Conservation (phyloP, 2,329 filamentous ascomycete genomes). For the Aspergillus sp. region DNA sequence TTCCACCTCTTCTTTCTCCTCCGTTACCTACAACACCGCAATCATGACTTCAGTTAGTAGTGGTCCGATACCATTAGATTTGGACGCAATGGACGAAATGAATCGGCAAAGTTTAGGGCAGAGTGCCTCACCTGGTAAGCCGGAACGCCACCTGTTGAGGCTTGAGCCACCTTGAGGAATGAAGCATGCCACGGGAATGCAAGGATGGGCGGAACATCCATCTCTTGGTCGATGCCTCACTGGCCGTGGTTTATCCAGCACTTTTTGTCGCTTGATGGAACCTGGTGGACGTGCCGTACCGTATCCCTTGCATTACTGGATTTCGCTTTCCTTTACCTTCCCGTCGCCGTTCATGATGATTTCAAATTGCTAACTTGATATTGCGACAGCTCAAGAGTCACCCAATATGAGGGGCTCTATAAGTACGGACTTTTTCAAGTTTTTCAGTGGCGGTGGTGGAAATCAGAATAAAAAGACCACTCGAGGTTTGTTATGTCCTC, state of each 20-base stretch:
- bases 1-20: slow-evolving; percentile 4
- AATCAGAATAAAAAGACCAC: slow-evolving; percentile 66
- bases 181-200: neutral
- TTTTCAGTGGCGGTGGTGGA: slow-evolving; percentile 54
- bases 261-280: neutral
- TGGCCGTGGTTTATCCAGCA: neutral
- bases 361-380: neutral
- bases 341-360: neutral
- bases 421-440: slow-evolving; percentile 47
- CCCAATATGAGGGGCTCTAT: slow-evolving; percentile 14
- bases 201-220: neutral
- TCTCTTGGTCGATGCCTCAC: neutral
- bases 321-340: neutral
- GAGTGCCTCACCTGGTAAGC: slow-evolving; percentile 18
- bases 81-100: slow-evolving; percentile 15
- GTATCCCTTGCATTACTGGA: neutral
- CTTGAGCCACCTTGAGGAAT: neutral
- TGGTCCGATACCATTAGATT: slow-evolving; percentile 29
- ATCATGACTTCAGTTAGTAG: slow-evolving; percentile 28
- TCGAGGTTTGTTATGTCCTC: slow-evolving; percentile 56
- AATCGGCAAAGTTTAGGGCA: slow-evolving; percentile 17
- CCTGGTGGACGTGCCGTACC: neutral
- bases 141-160: slow-evolving; percentile 9
- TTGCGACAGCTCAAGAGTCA: slow-evolving; percentile 3
- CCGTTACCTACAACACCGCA: neutral